Conservation (phyloP, 2,329 filamentous ascomycete species). For the Paramyrothecium sp. region DNA sequence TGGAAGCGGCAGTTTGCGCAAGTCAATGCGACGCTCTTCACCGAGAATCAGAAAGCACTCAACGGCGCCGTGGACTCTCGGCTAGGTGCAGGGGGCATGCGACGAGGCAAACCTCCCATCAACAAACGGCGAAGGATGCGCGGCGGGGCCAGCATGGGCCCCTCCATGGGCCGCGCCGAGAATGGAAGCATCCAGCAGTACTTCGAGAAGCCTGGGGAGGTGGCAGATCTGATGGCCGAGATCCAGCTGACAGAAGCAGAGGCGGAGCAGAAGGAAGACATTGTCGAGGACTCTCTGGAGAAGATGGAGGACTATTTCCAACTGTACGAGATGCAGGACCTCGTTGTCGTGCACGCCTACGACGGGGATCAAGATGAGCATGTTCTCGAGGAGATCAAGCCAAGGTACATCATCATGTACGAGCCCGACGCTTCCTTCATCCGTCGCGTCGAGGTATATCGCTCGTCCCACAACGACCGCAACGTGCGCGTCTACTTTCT, state of each 20-base stretch:
- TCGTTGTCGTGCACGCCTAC: constrained; percentile 88
- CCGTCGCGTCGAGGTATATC: constrained; percentile 89
- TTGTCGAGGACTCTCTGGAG: constrained; percentile 74
- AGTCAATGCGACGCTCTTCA: constrained; percentile 75
- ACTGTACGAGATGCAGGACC: constrained; percentile 85
- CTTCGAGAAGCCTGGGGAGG: constrained; percentile 80
- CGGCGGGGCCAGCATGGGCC: constrained; percentile 67
- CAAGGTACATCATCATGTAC: constrained; percentile 97
- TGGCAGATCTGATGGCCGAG: constrained; percentile 78
- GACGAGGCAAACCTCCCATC: constrained; percentile 63
- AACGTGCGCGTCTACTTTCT: constrained; percentile 94
- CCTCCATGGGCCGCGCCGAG: constrained; percentile 61
- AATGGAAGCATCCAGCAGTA: constrained; percentile 74
- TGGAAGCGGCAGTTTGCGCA: constrained; percentile 91
- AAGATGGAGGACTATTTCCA: constrained; percentile 92
- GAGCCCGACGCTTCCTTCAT: constrained; percentile 95
- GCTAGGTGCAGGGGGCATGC: constrained; percentile 40
- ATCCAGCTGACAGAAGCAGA: constrained; percentile 80
- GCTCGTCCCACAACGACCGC: constrained; percentile 86
- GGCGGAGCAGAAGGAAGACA: constrained; percentile 71
- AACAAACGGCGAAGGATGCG: constrained; percentile 86
- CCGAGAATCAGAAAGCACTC: constrained; percentile 76
- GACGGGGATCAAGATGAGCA: constrained; percentile 96
- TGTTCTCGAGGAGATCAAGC: constrained; percentile 90
- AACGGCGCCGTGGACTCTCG: constrained; percentile 63